A percentile compares a stretch with the other conserved stretches of the same genome.
Evolutionary conservation across 2,329 filamentous ascomycete species (phyloP).

Genomic region (Epichloe amarillans): DNA sequence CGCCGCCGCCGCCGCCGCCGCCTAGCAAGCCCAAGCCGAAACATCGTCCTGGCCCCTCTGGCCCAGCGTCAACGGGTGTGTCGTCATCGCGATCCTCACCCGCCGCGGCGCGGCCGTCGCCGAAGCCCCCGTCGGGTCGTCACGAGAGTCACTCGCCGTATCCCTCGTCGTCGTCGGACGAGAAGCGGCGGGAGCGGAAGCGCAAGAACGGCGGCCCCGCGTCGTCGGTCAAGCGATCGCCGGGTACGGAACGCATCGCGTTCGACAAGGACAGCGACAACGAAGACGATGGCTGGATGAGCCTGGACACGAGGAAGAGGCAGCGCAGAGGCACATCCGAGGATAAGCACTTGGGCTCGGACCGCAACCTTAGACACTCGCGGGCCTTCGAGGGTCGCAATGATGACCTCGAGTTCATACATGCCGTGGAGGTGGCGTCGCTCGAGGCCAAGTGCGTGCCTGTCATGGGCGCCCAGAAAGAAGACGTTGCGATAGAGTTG

Average conservation of each 20-base stretch:
- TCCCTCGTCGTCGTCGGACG: constrained; percentile 27
- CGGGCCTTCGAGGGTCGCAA: constrained; percentile 31
- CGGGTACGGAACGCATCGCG: constrained; percentile 33
- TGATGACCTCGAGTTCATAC: constrained; percentile 35
- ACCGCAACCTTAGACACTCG: constrained; percentile 31
- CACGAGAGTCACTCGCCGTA: constrained; percentile 30
- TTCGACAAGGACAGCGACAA: constrained; percentile 38
- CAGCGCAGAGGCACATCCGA: constrained; percentile 29
- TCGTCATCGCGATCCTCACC: constrained; percentile 20
- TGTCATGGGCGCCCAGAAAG: constrained; percentile 32
- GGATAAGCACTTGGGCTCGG: constrained; percentile 30
- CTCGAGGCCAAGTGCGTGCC: constrained; percentile 36
- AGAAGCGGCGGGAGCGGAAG: constrained; percentile 29
- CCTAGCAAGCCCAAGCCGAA: constrained; percentile 25
- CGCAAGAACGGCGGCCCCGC: constrained; percentile 28
- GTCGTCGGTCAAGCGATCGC: constrained; percentile 22
- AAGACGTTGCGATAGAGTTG: constrained; percentile 51
- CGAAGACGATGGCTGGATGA: constrained; percentile 40
- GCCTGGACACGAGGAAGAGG: constrained; percentile 33
- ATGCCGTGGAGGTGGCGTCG: constrained; percentile 44
- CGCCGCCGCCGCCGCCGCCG: constrained; percentile 12
- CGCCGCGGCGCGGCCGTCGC: constrained; percentile 23
- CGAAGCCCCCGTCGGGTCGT: constrained; percentile 21
- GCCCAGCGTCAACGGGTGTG: constrained; percentile 4
- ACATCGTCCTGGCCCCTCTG: constrained; percentile 14